A percentile compares a stretch with the other conserved stretches of the same genome.
Conservation (phyloP, 805 yeast genomes). For the Candida succiphila region DNA sequence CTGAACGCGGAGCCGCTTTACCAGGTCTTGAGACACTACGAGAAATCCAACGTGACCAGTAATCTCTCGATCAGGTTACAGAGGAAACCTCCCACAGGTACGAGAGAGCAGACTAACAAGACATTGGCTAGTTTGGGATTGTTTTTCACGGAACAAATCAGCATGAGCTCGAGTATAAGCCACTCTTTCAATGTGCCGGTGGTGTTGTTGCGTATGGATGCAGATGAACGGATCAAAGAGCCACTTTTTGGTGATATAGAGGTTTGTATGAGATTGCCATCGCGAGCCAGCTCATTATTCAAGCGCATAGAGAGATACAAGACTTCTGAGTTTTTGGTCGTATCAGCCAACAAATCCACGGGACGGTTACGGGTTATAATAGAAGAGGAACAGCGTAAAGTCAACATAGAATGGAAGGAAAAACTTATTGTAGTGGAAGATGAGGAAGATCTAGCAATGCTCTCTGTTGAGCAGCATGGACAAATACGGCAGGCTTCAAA, state of each 20-base stretch:
- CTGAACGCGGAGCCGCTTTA: slow-evolving; percentile 50
- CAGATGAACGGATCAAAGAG: slow-evolving; percentile 44
- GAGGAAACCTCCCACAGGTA: slow-evolving; percentile 20
- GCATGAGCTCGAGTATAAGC: slow-evolving; percentile 34
- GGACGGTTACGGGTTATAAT: slow-evolving; percentile 44
- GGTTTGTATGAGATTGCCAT: slow-evolving; percentile 42
- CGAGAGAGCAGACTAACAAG: slow-evolving; percentile 11
- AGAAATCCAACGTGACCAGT: slow-evolving; percentile 36
- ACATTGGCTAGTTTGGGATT: slow-evolving; percentile 42
- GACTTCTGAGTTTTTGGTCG: slow-evolving; percentile 36
- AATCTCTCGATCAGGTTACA: slow-evolving; percentile 44
- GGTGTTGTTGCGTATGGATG: slow-evolving; percentile 43
- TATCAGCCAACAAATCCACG: slow-evolving; percentile 36
- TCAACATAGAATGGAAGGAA: slow-evolving; percentile 53
- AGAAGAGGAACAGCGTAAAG: slow-evolving; percentile 44
- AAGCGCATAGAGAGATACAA: slow-evolving; percentile 60
- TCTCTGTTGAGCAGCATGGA: slow-evolving; percentile 5
- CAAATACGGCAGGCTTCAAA: slow-evolving; percentile 7
- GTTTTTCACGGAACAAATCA: slow-evolving; percentile 37
- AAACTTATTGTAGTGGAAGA: slow-evolving; percentile 32
- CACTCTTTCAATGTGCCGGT: slow-evolving; percentile 70
- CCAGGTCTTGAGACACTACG: slow-evolving; percentile 49
- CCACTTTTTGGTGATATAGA: slow-evolving; percentile 52
- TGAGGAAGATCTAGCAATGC: slow-evolving; percentile 5
- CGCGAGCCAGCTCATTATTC: slow-evolving; percentile 41